Evolutionary conservation across 371 early-diverging fungal genomes (phyloP).

Genomic region (Zancudomyces culisetae): DNA sequence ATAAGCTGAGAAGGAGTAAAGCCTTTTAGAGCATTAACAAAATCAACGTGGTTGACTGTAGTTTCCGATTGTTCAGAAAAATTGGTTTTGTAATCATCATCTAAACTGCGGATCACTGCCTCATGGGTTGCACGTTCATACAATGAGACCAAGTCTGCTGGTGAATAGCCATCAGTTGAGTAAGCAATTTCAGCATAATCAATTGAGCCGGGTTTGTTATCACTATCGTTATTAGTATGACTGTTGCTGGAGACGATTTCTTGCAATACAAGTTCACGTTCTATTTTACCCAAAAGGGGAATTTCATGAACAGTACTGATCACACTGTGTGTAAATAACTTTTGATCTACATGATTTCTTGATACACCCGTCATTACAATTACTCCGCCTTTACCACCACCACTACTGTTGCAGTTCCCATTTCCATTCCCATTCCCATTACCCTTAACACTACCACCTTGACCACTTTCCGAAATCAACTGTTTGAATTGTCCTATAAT

Average conservation of each 20-base stretch:
- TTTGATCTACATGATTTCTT: slow-evolving; percentile 9
- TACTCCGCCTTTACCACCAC: background rate
- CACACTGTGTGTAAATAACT: slow-evolving; percentile 9
- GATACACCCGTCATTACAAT: slow-evolving; percentile 17
- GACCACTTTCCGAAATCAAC: no score
- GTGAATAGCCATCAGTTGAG: slow-evolving; percentile 74
- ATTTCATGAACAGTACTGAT: slow-evolving; percentile 11
- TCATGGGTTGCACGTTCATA: slow-evolving; percentile 67
- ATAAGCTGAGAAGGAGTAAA: slow-evolving; percentile 66
- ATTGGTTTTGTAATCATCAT: background rate
- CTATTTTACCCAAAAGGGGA: slow-evolving; percentile 12
- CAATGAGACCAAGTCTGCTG: slow-evolving; percentile 60
- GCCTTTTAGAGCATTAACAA: slow-evolving; percentile 48
- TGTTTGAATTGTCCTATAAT: no score
- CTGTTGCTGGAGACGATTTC: slow-evolving; percentile 29
- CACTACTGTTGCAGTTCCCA: background rate
- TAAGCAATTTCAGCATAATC: slow-evolving; percentile 54
- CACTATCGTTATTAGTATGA: no score
- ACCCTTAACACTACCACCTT: no score
- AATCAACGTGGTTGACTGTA: slow-evolving; percentile 36
- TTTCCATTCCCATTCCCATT: background rate
- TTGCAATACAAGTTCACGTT: slow-evolving; percentile 30
- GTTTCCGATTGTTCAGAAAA: background rate
- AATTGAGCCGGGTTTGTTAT: slow-evolving; percentile 25
- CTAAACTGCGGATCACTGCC: slow-evolving; percentile 39